Base-by-base conservation (phyloP, 148 eudicot genomes). In the Spergularia bocconei region DNA sequence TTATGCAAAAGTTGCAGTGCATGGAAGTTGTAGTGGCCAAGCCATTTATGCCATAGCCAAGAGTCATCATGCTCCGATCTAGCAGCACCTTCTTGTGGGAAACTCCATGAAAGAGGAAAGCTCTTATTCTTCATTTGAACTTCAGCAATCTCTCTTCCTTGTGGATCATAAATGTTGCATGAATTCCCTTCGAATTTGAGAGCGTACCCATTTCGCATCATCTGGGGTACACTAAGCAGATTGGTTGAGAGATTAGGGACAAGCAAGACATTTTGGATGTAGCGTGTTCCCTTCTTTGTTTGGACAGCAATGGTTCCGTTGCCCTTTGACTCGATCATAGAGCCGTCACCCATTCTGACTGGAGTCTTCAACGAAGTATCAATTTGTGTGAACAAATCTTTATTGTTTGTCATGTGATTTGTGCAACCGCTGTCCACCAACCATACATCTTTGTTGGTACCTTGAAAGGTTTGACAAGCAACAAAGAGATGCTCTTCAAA, bases 361-460 rank as follows among this genome's bases (percentile, higher is more conserved):
- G 12, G 61, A 70, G 19, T 54, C 6, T 53, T 23, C 44, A 70
- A 7, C 0, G 47, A 70, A 54, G 47, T 70, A 29, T 44, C 70
- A 67, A 47, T 67, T 7, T 48, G 11, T 2, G 63, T 60, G 63
- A 60, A 60, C 33, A 60, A 14, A n/a, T 12, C 2, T 66, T 38
- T 4, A 41, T 69, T 69, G 38, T 69, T 69, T 48, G 57, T 20
- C 57, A 69, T 69, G 72, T 69, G 72, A 69, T 48, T 48, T 48
- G 58, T 69, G 57, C 71, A 68, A 20, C 71, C 71, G 50, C 56
- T 39, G 11, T 39, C 69, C 13, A 66, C 16, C 16, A 66, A 15
- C 69, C 72, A 48, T 20, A 19, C 57, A 20, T 69, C 38, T 21
- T 69, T 48, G 55, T 50, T 51, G n/a, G 16, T 69, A 10, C 9